These are phyloP conservation scores for Aspergillus piperis DNA, from an alignment of 2,329 filamentous ascomycete species.

Conservation along the genomic window DNA sequence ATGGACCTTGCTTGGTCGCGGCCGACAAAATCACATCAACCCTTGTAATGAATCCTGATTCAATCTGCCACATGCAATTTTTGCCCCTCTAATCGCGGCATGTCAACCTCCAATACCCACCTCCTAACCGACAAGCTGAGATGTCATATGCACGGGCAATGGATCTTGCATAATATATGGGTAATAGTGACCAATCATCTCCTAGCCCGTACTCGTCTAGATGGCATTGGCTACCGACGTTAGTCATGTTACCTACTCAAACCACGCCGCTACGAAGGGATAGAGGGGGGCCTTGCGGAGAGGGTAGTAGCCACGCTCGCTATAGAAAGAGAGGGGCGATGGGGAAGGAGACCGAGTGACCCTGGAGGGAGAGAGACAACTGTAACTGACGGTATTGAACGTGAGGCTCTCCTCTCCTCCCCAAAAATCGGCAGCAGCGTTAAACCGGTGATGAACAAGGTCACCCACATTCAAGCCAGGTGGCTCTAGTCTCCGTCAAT, in stretches of 20 bases:
- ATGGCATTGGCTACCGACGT: conserved; percentile 10
- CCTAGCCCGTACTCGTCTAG: conserved; percentile 12
- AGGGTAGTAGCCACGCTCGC: no score
- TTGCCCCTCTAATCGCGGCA: conserved; percentile 11
- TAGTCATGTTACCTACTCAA: conserved; percentile 5
- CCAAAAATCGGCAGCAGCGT: background rate
- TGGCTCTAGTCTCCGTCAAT: background rate
- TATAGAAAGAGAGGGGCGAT: background rate
- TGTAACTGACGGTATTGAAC: background rate
- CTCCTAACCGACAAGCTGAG: conserved; percentile 24
- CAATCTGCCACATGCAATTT: background rate
- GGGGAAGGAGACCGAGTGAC: background rate
- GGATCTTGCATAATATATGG: conserved; percentile 25
- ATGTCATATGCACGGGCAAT: conserved; percentile 37
- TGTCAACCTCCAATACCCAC: conserved; percentile 15
- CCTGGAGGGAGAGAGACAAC: background rate
- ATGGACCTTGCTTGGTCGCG: background rate
- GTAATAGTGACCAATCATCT: conserved; percentile 19
- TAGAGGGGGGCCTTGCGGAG: background rate
- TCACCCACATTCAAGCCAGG: background rate
- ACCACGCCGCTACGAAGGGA: conserved; percentile 5
- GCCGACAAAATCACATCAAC: background rate
- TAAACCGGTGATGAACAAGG: background rate
- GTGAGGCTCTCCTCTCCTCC: conserved; percentile 2
- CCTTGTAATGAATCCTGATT: background rate